These are phyloP conservation scores for Coemansia sp. DNA, from an alignment of 192 early-diverging fungal genomes.

Conservation along the genomic window DNA sequence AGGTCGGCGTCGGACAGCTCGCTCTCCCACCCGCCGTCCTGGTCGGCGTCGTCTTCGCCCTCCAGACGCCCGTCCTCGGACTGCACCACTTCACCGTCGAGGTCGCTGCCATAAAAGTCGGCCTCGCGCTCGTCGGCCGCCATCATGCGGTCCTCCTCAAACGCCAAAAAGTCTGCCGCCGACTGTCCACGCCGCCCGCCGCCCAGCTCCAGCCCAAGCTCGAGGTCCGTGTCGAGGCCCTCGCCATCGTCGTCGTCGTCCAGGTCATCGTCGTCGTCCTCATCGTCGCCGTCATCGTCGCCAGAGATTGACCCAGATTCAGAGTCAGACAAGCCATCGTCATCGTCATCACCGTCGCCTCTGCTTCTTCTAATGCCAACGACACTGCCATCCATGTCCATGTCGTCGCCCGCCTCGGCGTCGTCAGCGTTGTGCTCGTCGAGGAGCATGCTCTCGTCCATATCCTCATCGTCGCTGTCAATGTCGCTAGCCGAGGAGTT, in stretches of 20 bases:
- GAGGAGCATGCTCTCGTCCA: conserved; percentile 48
- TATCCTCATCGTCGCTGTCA: conserved; percentile 71
- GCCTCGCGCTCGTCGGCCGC: conserved; percentile 57
- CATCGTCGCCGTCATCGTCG: conserved; percentile 45
- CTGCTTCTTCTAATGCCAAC: conserved; percentile 39
- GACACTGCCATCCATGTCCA: conserved; percentile 49
- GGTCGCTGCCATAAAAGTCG: conserved; percentile 59
- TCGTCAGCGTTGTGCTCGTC: conserved; percentile 59
- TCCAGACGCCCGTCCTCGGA: background rate
- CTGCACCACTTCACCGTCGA: conserved; percentile 54
- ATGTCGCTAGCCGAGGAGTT: conserved; percentile 66
- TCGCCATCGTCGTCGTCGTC: conserved; percentile 41
- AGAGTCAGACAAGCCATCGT: conserved; percentile 57
- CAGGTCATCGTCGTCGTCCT: conserved; percentile 48
- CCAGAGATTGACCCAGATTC: conserved; percentile 56
- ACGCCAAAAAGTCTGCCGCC: conserved; percentile 1
- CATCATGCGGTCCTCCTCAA: conserved; percentile 56
- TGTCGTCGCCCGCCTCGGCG: conserved; percentile 67
- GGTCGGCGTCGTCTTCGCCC: conserved; percentile 41
- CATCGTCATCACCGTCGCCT: conserved; percentile 50
- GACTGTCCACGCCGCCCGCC: background rate
- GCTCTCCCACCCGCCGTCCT: conserved; percentile 34
- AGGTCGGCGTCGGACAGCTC: conserved; percentile 32
- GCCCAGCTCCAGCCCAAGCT: background rate
- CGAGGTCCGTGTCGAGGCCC: background rate